Percentiles rank a stretch among this genome's conserved stretches.
Conservation (phyloP, 805 yeast genomes). For the Starmerella sp. region DNA sequence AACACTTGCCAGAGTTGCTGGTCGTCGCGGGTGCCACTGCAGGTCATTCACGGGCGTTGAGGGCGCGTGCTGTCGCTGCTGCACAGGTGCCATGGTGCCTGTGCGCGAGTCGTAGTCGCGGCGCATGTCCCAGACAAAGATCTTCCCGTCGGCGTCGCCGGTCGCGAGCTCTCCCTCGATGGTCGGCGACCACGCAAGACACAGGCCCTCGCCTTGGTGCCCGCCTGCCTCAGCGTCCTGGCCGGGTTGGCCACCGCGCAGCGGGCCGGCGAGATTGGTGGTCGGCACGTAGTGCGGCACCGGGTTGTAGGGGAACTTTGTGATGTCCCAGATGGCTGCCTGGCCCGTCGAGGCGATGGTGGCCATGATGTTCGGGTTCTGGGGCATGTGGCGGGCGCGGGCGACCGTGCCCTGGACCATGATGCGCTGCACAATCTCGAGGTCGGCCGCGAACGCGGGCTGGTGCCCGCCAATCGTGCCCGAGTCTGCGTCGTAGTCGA, state of each 20-base stretch:
- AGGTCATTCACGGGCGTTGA: conserved; percentile 55
- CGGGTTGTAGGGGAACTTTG: conserved; percentile 56
- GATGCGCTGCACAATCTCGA: conserved; percentile 45
- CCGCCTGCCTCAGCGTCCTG: conserved; percentile 4
- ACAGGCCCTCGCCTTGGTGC: conserved; percentile 40
- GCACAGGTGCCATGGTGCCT: conserved; percentile 24
- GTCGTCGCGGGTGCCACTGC: conserved; percentile 56
- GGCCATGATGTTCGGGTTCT: conserved; percentile 73
- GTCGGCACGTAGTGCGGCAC: conserved; percentile 38
- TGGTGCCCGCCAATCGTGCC: conserved; percentile 29
- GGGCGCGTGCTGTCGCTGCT: conserved; percentile 27
- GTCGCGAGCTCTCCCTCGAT: conserved; percentile 49
- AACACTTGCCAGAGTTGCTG: conserved; percentile 48
- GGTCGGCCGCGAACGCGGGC: conserved; percentile 28
- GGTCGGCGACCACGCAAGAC: conserved; percentile 62
- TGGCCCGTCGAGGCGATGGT: conserved; percentile 57
- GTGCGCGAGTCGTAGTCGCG: conserved; percentile 27
- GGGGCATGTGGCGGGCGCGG: conserved; percentile 64
- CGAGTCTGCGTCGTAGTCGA: conserved; percentile 31
- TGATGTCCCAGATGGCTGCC: conserved; percentile 62
- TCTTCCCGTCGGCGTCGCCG: conserved; percentile 52
- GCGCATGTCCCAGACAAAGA: conserved; percentile 59
- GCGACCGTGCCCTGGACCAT: conserved; percentile 63
- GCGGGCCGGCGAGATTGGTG: conserved; percentile 33
- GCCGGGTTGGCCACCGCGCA: not conserved